Evolutionary conservation across 352 stramenopile genomes (phyloP).

Genomic region (Phytopythium aichiense): DNA sequence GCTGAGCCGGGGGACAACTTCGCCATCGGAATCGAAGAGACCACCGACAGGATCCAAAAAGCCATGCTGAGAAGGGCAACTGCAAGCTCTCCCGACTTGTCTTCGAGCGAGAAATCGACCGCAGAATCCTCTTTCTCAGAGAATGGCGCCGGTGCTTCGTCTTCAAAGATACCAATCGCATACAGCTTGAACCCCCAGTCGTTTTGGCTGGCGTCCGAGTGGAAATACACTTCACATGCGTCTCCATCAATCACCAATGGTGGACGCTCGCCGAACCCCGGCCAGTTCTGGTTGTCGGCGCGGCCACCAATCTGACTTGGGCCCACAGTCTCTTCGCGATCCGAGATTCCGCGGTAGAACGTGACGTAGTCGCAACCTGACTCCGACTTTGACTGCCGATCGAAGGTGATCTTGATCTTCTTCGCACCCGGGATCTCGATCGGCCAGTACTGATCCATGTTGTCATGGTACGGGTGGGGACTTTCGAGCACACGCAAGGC

Average conservation of each 20-base stretch:
- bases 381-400: constrained; percentile 69
- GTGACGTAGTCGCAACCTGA: constrained; percentile 54
- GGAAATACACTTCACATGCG: constrained; percentile 76
- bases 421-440: constrained; percentile 62
- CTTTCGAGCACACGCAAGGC: constrained; percentile 60
- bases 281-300: constrained; percentile 72
- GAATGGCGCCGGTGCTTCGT: constrained; percentile 10
- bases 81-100: constrained; percentile 5
- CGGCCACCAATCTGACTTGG: constrained; percentile 62
- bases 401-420: constrained; percentile 66
- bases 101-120: neutral
- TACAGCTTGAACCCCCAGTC: constrained; percentile 91
- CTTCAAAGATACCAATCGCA: constrained; percentile 60
- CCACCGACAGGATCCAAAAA: constrained; percentile 34
- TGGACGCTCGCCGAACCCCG: constrained; percentile 52
- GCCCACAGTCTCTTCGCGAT: constrained; percentile 40
- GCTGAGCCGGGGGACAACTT: constrained; percentile 12
- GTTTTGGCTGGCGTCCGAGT: constrained; percentile 75
- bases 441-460: constrained; percentile 64
- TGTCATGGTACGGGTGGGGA: constrained; percentile 65
- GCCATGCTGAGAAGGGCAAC: constrained; percentile 28
- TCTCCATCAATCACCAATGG: constrained; percentile 72
- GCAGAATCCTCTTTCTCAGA: neutral
- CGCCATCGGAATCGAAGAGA: constrained; percentile 16
- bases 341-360: constrained; percentile 61